Conservation (phyloP, 352 stramenopile genomes). For the Aphanomyces astaci region DNA sequence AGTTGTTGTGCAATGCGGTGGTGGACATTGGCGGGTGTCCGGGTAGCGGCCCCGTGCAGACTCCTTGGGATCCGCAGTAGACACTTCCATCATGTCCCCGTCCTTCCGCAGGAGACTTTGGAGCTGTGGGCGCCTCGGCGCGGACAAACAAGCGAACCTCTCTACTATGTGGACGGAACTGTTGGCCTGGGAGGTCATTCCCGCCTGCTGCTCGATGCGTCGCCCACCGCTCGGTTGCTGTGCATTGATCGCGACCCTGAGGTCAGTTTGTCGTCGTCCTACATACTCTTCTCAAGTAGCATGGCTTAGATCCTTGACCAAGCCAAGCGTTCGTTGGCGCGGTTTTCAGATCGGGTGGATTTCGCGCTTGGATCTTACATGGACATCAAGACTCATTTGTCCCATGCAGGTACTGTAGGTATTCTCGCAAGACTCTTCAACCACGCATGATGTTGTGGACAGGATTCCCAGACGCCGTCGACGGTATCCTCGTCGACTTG, state of each 20-base stretch:
- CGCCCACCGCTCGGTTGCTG: conserved; percentile 44
- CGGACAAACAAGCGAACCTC: neutral
- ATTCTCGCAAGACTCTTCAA: no score
- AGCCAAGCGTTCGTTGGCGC: conserved; percentile 41
- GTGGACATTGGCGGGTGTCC: neutral
- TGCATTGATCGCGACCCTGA: conserved; percentile 76
- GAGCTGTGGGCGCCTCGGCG: neutral
- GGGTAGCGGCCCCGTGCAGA: no score
- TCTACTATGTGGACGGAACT: conserved; percentile 50
- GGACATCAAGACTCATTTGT: conserved; percentile 38
- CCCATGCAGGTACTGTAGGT: conserved; percentile 21
- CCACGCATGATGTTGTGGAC: no score
- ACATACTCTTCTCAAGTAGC: neutral
- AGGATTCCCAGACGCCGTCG: conserved; percentile 42
- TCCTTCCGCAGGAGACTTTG: conserved; percentile 10
- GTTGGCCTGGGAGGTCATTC: conserved; percentile 63
- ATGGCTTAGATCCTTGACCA: conserved; percentile 34
- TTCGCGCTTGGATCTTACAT: conserved; percentile 59
- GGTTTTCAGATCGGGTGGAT: conserved; percentile 41
- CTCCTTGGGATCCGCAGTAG: neutral
- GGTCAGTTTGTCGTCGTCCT: conserved; percentile 13
- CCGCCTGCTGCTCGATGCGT: conserved; percentile 43
- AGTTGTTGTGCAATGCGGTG: neutral
- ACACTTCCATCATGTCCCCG: conserved; percentile 12
- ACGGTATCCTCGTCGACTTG: conserved; percentile 69